Conservation (phyloP, 1,139 yeast species). For the Yamadazyma taylorii region DNA sequence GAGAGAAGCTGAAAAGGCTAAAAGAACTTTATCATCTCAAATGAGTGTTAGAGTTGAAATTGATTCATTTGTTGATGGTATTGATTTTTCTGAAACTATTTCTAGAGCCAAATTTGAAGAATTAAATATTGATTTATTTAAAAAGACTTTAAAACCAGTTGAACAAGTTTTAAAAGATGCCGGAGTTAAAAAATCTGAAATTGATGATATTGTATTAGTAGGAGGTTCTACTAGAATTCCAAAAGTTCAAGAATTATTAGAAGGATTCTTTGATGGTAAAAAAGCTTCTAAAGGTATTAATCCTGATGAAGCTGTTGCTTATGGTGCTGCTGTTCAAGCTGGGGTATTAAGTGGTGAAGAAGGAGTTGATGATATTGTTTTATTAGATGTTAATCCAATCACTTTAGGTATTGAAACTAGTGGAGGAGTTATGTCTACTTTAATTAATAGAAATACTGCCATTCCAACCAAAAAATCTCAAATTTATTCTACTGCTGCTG, state of each 20-base stretch:
- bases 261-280: slow-evolving; percentile 86
- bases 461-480: slow-evolving; percentile 51
- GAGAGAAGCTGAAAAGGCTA: slow-evolving; percentile 96
- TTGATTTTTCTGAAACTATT: slow-evolving; percentile 88
- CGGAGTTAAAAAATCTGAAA: slow-evolving; percentile 75
- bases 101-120: slow-evolving; percentile 97
- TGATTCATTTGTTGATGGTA: slow-evolving; percentile 93
- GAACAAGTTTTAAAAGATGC: slow-evolving; percentile 91
- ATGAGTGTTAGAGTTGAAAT: slow-evolving; percentile 89
- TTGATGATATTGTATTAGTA: slow-evolving; percentile 90
- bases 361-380: slow-evolving; percentile 49
- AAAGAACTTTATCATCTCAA: slow-evolving; percentile 90
- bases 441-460: slow-evolving; percentile 49
- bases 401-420: slow-evolving; percentile 52
- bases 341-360: slow-evolving; percentile 86
- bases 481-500: slow-evolving; percentile 49
- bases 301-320: slow-evolving; percentile 74
- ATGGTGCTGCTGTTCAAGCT: slow-evolving; percentile 73
- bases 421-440: slow-evolving; percentile 51
- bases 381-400: slow-evolving; percentile 50
- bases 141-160: slow-evolving; percentile 89
- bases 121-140: slow-evolving; percentile 81
- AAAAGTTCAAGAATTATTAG: slow-evolving; percentile 89
- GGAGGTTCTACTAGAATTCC: slow-evolving; percentile 99
- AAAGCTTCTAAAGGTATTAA: slow-evolving; percentile 94